Conservation (phyloP, 306 rosid species). For the Trifolium subterraneum region DNA sequence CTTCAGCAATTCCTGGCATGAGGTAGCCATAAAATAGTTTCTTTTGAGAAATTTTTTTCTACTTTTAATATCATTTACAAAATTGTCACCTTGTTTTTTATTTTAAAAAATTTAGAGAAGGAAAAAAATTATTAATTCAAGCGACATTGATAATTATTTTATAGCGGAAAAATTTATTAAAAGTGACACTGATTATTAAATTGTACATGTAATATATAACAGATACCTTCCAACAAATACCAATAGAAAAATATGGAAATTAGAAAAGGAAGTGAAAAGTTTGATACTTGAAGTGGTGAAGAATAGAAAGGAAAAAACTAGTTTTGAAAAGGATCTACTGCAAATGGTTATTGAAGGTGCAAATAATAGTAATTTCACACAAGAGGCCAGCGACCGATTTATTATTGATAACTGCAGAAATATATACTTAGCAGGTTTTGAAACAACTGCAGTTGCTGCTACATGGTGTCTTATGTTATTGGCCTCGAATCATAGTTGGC, state of each 20-base stretch:
- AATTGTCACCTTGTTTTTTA: too few species aligned
- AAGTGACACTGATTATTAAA: too few species aligned
- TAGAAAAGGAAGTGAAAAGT: conserved; percentile 45
- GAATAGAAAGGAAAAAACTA: conserved; percentile 37
- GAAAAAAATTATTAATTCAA: too few species aligned
- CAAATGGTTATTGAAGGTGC: conserved; percentile 53
- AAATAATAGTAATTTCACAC: conserved; percentile 33
- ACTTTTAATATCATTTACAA: too few species aligned
- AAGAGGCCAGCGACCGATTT: conserved; percentile 20
- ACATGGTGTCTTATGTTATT: conserved; percentile 56
- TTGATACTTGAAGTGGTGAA: conserved; percentile 47
- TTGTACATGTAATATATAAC: neutral
- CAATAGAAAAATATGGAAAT: conserved; percentile 43
- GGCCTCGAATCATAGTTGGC: conserved; percentile 61
- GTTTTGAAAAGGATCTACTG: conserved; percentile 39
- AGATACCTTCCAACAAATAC: conserved; percentile 57
- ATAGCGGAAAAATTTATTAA: too few species aligned
- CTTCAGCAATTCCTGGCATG: conserved; percentile 41
- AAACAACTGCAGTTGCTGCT: conserved; percentile 48
- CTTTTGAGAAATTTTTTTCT: neutral
- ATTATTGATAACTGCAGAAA: conserved; percentile 30
- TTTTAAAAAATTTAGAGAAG: too few species aligned
- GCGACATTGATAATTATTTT: too few species aligned
- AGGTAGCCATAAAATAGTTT: conserved; percentile 28
- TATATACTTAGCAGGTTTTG: conserved; percentile 33